Base-by-base conservation (phyloP, 139 green algal genomes). In the Pycnococcus provasolii region DNA sequence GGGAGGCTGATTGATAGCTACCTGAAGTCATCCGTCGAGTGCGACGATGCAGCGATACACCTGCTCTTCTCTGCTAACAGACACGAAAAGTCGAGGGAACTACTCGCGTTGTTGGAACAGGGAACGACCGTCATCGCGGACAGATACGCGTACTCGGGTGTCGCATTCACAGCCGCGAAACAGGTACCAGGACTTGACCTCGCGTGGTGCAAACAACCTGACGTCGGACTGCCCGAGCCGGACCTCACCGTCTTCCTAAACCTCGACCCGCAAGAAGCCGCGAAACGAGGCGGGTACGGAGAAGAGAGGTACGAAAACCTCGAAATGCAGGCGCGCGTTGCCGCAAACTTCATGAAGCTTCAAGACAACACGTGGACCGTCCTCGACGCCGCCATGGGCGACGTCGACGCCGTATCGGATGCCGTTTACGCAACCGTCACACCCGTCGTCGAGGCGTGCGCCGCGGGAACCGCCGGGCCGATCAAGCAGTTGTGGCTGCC, bases 31-130 rank as follows among this genome's bases (percentile, higher is more conserved):
- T 64, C 79, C 6, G 51, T 63, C 3, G 83, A 93, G 5, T 68
- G 88, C 41, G 79, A 96, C 51, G 87, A 95, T 63, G 75, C 54
- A 0, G 75, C 75, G 0, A 74, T 95, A 0, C 93, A 99, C 68
- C 74, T 96, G 26, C 77, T 99, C 3, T 99, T 98, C 73, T 84
- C 84, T 2, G 88, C 85, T 9, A 99, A 99, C 67, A 73, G 92
- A 15, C 90, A 84, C 76, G 92, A 98, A 76, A 96, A 96, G 66
- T 47, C 45, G 26, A 26, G 26, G 26, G 26, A 26, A 26, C 26
- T 26, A 26, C 26, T 26, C 39, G 47, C 50, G 13, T 13, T 45
- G 39, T 64, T 74, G 63, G 52, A 69, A 5, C 75, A 84, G 15
- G 93, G 93, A 64, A 86, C 75, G 2, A 95, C 89, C 3, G 74